Evolutionary conservation across 2,329 filamentous ascomycete genomes (phyloP).

Genomic region (Cladosporium velox): DNA sequence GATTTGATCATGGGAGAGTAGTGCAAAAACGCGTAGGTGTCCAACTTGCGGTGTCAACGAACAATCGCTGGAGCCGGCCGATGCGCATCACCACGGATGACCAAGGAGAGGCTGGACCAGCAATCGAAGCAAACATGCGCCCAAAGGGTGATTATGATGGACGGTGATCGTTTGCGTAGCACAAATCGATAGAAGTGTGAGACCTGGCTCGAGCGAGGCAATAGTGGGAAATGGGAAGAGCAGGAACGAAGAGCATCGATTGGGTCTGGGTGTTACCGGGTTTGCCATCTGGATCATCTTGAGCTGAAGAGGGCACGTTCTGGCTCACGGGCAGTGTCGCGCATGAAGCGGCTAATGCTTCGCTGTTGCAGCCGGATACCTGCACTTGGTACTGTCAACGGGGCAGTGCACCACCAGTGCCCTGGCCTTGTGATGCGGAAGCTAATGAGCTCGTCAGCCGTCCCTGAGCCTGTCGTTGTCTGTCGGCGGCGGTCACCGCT

Average conservation of each 20-base stretch:
- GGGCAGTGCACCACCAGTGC: conserved; percentile 8
- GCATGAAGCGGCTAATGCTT: conserved; percentile 6
- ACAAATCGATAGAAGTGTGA: conserved; percentile 2
- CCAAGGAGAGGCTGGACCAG: not conserved
- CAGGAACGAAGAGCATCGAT: not conserved
- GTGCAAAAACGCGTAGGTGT: not conserved
- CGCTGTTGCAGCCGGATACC: conserved; percentile 10
- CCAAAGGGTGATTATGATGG: not conserved
- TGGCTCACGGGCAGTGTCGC: not conserved
- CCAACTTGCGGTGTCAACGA: conserved; percentile 4
- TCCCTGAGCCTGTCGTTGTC: conserved; percentile 3
- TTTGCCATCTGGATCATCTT: not conserved
- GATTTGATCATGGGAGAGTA: not conserved
- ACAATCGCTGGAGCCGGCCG: not conserved
- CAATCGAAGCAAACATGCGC: conserved; percentile 14
- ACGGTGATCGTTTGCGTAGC: conserved; percentile 14
- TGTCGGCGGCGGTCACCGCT: conserved; percentile 5
- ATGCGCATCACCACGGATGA: not conserved
- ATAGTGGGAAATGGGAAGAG: not conserved
- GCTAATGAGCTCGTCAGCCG: conserved; percentile 17
- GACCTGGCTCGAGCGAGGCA: conserved; percentile 3
- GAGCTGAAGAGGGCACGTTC: conserved; percentile 1
- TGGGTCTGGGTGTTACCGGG: conserved; percentile 1
- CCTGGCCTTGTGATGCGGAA: conserved; percentile 8
- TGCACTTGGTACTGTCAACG: conserved; percentile 18